Evolutionary conservation across 164 flowering plant species (phyloP).

Genomic region (Chimonanthus praecox): DNA sequence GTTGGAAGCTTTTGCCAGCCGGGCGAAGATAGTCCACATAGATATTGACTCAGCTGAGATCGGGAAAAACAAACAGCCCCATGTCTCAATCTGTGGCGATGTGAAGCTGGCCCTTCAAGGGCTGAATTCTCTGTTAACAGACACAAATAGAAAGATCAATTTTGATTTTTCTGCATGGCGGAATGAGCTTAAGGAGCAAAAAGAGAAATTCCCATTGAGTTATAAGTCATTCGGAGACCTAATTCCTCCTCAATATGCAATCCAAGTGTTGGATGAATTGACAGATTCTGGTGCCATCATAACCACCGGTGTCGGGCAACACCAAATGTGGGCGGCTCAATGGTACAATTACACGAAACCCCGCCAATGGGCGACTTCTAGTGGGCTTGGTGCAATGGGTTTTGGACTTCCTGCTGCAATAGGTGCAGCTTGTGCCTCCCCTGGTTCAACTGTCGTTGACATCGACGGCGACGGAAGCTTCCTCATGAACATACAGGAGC

Average conservation of each 20-base stretch:
- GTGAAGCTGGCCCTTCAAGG: constrained; percentile 43
- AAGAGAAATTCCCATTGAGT: constrained; percentile 39
- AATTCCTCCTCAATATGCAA: constrained; percentile 35
- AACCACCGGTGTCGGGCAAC: constrained; percentile 21
- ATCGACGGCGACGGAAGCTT: constrained; percentile 21
- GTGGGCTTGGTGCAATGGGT: constrained; percentile 23
- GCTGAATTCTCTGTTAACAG: constrained; percentile 38
- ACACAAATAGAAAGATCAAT: constrained; percentile 18
- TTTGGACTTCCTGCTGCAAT: constrained; percentile 22
- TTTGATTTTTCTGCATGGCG: constrained; percentile 52
- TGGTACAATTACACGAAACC: constrained; percentile 14
- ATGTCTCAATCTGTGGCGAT: constrained; percentile 61
- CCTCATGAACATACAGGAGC: constrained; percentile 18
- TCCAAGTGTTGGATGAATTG: constrained; percentile 13
- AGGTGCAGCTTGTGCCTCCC: constrained; percentile 15
- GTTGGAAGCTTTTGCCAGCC: constrained; percentile 64
- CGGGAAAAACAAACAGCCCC: constrained; percentile 73
- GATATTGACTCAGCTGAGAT: constrained; percentile 71
- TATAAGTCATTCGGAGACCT: constrained; percentile 55
- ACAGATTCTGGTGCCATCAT: constrained; percentile 18
- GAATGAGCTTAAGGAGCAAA: constrained; percentile 50
- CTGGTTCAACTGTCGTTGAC: constrained; percentile 7
- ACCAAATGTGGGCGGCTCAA: constrained; percentile 25
- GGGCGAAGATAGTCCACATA: constrained; percentile 69
- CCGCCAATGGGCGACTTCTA: constrained; percentile 16